Evolutionary conservation across 257 asterid species (phyloP).

Genomic region (Scutellaria barbata): DNA sequence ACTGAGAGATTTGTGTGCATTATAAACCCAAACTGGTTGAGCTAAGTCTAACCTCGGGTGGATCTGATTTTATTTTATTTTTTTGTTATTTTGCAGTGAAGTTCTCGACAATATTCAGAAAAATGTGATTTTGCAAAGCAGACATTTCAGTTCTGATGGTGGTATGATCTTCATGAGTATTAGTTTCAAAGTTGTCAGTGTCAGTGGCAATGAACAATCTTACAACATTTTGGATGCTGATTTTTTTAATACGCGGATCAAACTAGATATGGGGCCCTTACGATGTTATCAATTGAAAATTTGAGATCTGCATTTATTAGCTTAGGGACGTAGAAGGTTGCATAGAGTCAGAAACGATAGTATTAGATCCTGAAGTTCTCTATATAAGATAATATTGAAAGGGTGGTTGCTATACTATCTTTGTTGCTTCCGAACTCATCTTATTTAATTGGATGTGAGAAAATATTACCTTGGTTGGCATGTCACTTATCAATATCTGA

Average conservation of each 20-base stretch:
- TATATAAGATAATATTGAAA: neutral
- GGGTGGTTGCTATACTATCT: neutral
- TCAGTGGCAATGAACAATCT: neutral
- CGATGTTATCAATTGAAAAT: neutral
- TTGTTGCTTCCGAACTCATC: neutral
- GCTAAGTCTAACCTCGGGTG: neutral
- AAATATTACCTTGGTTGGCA: too few species aligned
- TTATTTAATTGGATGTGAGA: too few species aligned
- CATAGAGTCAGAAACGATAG: neutral
- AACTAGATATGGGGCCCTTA: neutral
- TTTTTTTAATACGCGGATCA: neutral
- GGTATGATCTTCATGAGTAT: conserved; percentile 48
- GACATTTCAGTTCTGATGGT: conserved; percentile 65
- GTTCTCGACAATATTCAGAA: conserved; percentile 40
- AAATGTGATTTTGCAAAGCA: conserved; percentile 45
- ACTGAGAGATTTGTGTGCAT: neutral
- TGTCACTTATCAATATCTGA: too few species aligned
- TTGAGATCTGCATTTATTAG: neutral
- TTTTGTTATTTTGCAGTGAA: conserved; percentile 49
- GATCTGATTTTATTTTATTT: conserved; percentile 15
- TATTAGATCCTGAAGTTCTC: neutral
- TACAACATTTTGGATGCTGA: neutral
- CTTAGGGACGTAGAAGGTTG: neutral
- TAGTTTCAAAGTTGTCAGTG: conserved; percentile 11
- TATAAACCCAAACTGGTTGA: neutral